Base-by-base conservation (phyloP, 805 yeast species). In the Metschnikowia lachancei region DNA sequence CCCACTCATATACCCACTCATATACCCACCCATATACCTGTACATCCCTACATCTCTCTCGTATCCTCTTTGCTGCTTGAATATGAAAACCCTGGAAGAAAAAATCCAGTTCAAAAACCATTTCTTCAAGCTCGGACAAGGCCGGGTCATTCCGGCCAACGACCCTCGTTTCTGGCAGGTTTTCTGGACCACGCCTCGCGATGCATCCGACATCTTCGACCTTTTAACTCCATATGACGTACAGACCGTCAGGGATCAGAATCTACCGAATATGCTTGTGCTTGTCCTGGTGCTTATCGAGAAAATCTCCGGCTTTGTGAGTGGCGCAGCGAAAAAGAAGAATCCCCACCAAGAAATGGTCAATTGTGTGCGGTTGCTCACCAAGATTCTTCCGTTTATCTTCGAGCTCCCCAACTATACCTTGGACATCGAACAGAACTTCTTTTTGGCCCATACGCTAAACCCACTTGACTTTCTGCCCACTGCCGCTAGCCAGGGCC, bases 51-150 rank as follows among this genome's bases (percentile, higher is more conserved):
- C 24, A 22, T 22, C 24, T 8, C 8, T 4, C 24, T 8, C 24
- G 4, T 8, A 4, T 22, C 24, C 24, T 5, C 24, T 22, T 22
- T 22, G 8, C 8, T 4, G 4, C 24, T 8, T 5, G 8, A 22
- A 29, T 6, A 88, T 88, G 95, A 90, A 85, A 35, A 77, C 83
- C 28, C 70, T 83, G n/a, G 92, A 86, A 47, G 86, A 91, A 19
- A 83, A 76, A 58, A 66, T 78, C 32, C 69, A 71, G 44, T 77
- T 80, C 63, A 81, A 79, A 60, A 76, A 76, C 57, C 87, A 82
- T 57, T 77, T 86, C 50, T 75, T 76, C 57, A 70, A 73, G 51
- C 74, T 87, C 22, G 77, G 80, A 4, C 82, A 77, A 38, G 70
- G 75, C 22, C 54, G 70, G 34, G 53, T 68, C 10, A 62, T 73